These are phyloP conservation scores for Nakazawaea ambrosiae DNA, from an alignment of 805 yeast genomes.

Conservation along the genomic window DNA sequence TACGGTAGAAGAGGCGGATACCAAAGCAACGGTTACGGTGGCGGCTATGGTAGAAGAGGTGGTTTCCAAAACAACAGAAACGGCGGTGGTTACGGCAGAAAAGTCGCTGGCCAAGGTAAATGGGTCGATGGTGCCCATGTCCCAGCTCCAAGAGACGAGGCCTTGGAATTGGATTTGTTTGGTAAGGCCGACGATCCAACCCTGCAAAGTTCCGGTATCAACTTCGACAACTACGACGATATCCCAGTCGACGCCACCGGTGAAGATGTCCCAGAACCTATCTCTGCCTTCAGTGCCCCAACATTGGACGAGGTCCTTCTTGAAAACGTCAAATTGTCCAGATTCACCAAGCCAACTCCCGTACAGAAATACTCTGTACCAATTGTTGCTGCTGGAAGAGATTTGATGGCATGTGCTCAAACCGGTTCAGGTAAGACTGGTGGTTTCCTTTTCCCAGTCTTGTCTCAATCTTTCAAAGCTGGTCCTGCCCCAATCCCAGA, in stretches of 20 bases:
- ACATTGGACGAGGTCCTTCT: constrained; percentile 84
- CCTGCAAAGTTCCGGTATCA: constrained; percentile 93
- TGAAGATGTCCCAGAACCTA: constrained; percentile 89
- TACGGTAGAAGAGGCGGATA: constrained; percentile 25
- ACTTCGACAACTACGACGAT: constrained; percentile 97
- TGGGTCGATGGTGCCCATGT: constrained; percentile 85
- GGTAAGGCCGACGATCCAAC: constrained; percentile 71
- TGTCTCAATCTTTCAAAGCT: constrained; percentile 79
- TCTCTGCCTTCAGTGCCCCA: constrained; percentile 79
- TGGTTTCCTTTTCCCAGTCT: constrained; percentile 97
- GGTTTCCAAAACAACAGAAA: constrained; percentile 17
- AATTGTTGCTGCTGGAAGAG: constrained; percentile 82
- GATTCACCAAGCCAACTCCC: constrained; percentile 95
- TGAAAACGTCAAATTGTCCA: constrained; percentile 79
- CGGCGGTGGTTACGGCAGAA: constrained; percentile 18
- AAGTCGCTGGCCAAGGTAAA: constrained; percentile 60
- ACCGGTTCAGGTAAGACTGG: constrained; percentile 99
- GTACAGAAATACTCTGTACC: constrained; percentile 93
- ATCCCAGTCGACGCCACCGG: constrained; percentile 99
- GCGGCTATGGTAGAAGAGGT: constrained; percentile 25
- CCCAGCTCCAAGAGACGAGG: constrained; percentile 68
- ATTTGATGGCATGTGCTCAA: constrained; percentile 96
- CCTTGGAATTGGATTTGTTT: constrained; percentile 71
- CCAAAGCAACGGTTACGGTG: constrained; percentile 29
- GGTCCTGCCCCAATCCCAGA: constrained; percentile 69